Evolutionary conservation across 257 asterid species (phyloP).

Genomic region (Fraxinus anomala): DNA sequence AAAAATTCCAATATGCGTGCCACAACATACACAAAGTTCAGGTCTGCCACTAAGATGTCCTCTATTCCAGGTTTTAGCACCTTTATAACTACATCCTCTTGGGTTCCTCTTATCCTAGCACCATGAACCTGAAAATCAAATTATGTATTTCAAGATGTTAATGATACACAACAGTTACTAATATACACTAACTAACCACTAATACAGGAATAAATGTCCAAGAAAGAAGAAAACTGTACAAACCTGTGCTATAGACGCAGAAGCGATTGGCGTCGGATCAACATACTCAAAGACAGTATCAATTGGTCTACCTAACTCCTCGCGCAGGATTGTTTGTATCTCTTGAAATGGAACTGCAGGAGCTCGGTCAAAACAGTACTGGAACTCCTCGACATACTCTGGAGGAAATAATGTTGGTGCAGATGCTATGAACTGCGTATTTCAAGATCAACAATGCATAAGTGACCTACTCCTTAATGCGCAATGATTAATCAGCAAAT

Average conservation of each 20-base stretch:
- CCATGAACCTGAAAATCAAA: slow-evolving; percentile 76
- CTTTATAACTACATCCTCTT: slow-evolving; percentile 93
- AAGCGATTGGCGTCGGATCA: slow-evolving; percentile 92
- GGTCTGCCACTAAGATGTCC: slow-evolving; percentile 86
- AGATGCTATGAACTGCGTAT: slow-evolving; percentile 86
- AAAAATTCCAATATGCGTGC: slow-evolving; percentile 91
- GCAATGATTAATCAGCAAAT: not conserved
- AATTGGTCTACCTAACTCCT: slow-evolving; percentile 80
- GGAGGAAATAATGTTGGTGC: slow-evolving; percentile 96
- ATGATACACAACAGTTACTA: not conserved
- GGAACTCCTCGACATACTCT: slow-evolving; percentile 93
- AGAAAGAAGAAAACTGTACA: slow-evolving; percentile 11
- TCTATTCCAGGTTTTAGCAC: slow-evolving; percentile 96
- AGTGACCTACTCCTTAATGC: slow-evolving; percentile 21
- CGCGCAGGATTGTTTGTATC: slow-evolving; percentile 69
- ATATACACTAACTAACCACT: slow-evolving; percentile 18
- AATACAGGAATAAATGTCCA: not conserved
- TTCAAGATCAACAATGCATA: slow-evolving; percentile 21
- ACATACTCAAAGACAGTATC: slow-evolving; percentile 79
- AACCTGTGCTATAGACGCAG: slow-evolving; percentile 99
- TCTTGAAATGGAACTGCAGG: slow-evolving; percentile 83
- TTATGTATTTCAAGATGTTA: slow-evolving; percentile 28
- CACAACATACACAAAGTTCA: slow-evolving; percentile 84
- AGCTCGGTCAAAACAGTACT: slow-evolving; percentile 89
- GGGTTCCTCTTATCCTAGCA: slow-evolving; percentile 80